Evolutionary conservation across 805 yeast genomes (phyloP), one percentile per base, ranked within the genome.

Genomic region (Spathaspora sp.): DNA sequence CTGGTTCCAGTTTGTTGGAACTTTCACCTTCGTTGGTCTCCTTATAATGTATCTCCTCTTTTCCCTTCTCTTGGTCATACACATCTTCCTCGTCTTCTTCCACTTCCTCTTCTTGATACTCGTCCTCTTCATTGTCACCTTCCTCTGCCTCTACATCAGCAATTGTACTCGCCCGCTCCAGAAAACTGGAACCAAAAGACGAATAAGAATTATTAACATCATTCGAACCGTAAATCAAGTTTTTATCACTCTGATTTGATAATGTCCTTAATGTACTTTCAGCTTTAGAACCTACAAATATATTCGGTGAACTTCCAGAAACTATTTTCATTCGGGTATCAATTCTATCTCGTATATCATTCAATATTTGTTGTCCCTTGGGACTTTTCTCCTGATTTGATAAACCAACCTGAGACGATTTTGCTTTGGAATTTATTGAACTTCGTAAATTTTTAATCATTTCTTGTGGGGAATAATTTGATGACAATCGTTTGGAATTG

Each of bases 311-410:
- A 29, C 39, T 28, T 29, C 17, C 47, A 29, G 39, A 28, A 28
- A 31, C 26, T 14, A 16, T 32, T 16, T 35, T 51, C 49, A 49
- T 45, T 23, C 44, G 31, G 2, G 57, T 66, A 44, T 73, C 76
- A 38, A 74, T 65, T 46, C 72, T 64, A 28, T 69, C 70, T 49
- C 77, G 60, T 42, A 73, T 60, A 44, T 66, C 73, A 28, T 60
- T 60, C n/a, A 71, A 42, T 17, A 68, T 59, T 4, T 50, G 50
- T 48, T 62, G 64, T 45, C 61, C 57, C 48, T 60, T 62, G 23
- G 51, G 52, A 12, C 49, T 32, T 14, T 58, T 47, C 23, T 63
- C 65, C 19, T 62, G 64, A 19, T 55, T 50, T n/a, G 56, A 32
- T 11, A 46, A 26, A 6, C 7, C 12, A 18, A 16, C 28, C 12